Evolutionary conservation across 768 basidiomycete species (phyloP).

Genomic region (Serpula lacrymans): DNA sequence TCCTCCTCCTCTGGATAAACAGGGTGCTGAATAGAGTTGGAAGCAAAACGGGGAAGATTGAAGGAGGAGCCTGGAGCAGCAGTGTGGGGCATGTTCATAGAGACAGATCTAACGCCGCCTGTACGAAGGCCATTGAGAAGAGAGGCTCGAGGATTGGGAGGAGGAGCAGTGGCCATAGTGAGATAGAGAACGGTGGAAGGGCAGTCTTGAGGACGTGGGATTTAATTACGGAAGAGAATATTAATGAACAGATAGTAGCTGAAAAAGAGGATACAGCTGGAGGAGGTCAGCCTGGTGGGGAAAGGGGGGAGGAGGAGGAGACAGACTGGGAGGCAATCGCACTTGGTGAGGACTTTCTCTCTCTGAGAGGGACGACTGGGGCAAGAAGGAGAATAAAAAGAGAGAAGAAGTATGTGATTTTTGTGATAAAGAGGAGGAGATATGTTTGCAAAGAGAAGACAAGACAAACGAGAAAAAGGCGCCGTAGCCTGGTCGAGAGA

Average conservation of each 20-base stretch:
- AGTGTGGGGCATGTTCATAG: constrained; percentile 58
- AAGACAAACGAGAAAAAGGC: constrained; percentile 23
- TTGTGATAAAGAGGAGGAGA: constrained; percentile 11
- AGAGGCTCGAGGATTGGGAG: constrained; percentile 66
- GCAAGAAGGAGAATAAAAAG: constrained; percentile 6
- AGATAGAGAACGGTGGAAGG: constrained; percentile 14
- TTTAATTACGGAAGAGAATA: constrained; percentile 27
- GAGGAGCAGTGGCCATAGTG: constrained; percentile 40
- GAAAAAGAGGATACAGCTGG: constrained; percentile 15
- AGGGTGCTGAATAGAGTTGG: constrained; percentile 39
- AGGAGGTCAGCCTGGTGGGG: not conserved
- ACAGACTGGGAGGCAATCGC: constrained; percentile 1
- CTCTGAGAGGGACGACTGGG: constrained; percentile 6
- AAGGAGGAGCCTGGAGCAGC: constrained; percentile 62
- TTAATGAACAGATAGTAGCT: constrained; percentile 14
- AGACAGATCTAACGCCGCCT: constrained; percentile 81
- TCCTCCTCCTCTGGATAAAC: constrained; percentile 52
- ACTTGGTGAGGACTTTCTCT: constrained; percentile 9
- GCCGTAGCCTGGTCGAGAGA: constrained; percentile 33
- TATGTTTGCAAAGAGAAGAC: constrained; percentile 12
- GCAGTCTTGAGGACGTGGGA: constrained; percentile 11
- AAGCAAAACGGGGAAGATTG: constrained; percentile 55
- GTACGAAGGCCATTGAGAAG: constrained; percentile 88
- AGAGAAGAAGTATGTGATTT: constrained; percentile 11
- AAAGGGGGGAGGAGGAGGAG: not conserved